A percentile compares a stretch with the other conserved stretches of the same genome.
phyloP scores from a whole-genome alignment of 495 filamentous ascomycete species.

The Podospora anserina region DNA sequence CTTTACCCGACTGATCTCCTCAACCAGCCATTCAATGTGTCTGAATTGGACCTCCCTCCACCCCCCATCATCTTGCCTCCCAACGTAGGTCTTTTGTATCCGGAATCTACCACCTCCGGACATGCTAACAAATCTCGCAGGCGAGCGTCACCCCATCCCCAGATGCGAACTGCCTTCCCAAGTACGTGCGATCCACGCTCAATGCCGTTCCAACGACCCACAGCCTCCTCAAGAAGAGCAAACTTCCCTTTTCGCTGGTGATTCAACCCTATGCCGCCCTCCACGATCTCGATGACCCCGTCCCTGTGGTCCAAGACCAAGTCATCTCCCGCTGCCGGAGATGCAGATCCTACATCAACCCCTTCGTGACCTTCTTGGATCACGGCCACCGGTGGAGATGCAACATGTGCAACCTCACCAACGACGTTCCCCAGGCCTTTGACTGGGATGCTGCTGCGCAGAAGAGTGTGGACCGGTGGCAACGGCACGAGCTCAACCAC shows the following conservation, averaged over 20 bases:
- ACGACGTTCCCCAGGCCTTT: constrained; percentile 96
- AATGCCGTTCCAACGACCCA: constrained; percentile 91
- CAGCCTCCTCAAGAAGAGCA: constrained; percentile 91
- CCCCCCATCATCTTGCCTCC: constrained; percentile 87
- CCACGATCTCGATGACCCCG: constrained; percentile 84
- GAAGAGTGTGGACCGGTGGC: constrained; percentile 84
- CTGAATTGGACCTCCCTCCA: constrained; percentile 87
- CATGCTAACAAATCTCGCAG: constrained; percentile 47
- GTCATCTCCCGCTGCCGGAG: constrained; percentile 94
- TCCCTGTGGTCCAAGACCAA: constrained; percentile 92
- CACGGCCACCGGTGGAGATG: constrained; percentile 97
- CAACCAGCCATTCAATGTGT: constrained; percentile 87
- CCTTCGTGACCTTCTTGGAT: constrained; percentile 92
- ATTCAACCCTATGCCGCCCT: constrained; percentile 93
- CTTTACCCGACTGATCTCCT: constrained; percentile 89
- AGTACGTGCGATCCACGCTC: constrained; percentile 92
- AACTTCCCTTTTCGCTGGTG: constrained; percentile 89
- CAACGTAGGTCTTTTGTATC: constrained; percentile 64
- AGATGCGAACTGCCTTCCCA: constrained; percentile 85
- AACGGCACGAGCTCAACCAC: constrained; percentile 87
- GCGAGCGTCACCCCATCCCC: constrained; percentile 90
- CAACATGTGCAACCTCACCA: constrained; percentile 99
- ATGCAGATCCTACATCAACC: constrained; percentile 96
- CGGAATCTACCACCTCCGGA: neutral
- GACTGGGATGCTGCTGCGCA: constrained; percentile 94